Evolutionary conservation across 345 rosid genomes (phyloP).

Genomic region (Leavenworthia alabamica): DNA sequence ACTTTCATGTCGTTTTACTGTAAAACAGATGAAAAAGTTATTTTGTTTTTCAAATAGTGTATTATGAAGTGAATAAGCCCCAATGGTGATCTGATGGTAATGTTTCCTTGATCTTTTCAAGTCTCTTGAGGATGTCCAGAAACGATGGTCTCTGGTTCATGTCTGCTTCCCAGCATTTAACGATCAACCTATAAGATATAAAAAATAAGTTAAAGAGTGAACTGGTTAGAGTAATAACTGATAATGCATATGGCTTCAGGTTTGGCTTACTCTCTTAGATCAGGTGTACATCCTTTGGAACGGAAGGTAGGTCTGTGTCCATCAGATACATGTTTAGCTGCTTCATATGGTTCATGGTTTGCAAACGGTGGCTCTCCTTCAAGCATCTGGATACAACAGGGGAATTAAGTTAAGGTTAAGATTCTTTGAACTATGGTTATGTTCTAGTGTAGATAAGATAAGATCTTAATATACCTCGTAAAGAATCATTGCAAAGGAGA

Average conservation of each 20-base stretch:
- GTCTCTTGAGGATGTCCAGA: constrained; percentile 86
- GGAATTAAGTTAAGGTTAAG: background rate
- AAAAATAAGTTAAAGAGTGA: background rate
- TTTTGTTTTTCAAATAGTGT: no score
- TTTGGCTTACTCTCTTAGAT: constrained; percentile 73
- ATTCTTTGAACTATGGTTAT: constrained; percentile 2
- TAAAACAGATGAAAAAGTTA: background rate
- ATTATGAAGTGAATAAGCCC: constrained; percentile 64
- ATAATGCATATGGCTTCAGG: background rate
- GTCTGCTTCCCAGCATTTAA: constrained; percentile 79
- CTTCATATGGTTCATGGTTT: constrained; percentile 83
- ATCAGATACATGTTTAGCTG: constrained; percentile 86
- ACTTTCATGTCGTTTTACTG: constrained; percentile 2
- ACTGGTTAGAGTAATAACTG: background rate
- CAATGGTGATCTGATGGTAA: constrained; percentile 69
- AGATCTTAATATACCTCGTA: constrained; percentile 61
- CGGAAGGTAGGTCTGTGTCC: constrained; percentile 83
- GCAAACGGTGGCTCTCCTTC: constrained; percentile 94
- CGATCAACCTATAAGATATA: constrained; percentile 53
- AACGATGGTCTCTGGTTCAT: constrained; percentile 85
- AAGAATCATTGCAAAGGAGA: constrained; percentile 95
- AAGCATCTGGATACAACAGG: constrained; percentile 57
- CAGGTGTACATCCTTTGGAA: constrained; percentile 64
- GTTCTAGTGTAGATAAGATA: background rate
- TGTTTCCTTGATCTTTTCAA: constrained; percentile 78